phyloP scores from a whole-genome alignment of 768 basidiomycete species.

The Pulveroboletus sp. region DNA sequence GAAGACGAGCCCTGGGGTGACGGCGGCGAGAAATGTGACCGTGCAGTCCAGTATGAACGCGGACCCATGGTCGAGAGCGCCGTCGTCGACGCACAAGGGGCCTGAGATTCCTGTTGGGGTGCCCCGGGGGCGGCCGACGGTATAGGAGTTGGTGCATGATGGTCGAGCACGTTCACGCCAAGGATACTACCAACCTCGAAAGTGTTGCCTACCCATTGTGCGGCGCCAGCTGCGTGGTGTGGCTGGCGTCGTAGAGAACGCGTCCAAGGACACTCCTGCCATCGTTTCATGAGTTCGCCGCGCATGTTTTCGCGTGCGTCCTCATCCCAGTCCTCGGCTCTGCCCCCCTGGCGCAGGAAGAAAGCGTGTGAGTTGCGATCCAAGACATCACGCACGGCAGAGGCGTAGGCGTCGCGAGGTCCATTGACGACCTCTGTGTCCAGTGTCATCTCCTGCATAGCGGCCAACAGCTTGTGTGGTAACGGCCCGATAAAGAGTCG shows the following conservation, averaged over 20 bases:
- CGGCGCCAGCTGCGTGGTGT: conserved; percentile 7
- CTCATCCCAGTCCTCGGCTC: conserved; percentile 62
- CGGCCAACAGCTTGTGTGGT: conserved; percentile 54
- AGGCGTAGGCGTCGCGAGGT: conserved; percentile 28
- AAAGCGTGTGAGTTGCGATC: conserved; percentile 58
- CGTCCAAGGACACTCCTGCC: conserved; percentile 69
- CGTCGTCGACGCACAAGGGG: conserved; percentile 15
- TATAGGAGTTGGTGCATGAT: conserved; percentile 6
- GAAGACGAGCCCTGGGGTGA: conserved; percentile 15
- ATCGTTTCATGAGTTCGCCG: conserved; percentile 54
- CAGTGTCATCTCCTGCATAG: conserved; percentile 30
- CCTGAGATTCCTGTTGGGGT: background rate
- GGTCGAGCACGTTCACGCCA: conserved; percentile 56
- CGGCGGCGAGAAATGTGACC: conserved; percentile 12
- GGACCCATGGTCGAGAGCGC: conserved; percentile 19
- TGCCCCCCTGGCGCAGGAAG: conserved; percentile 62
- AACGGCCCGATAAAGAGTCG: conserved; percentile 75
- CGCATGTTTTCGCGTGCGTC: conserved; percentile 44
- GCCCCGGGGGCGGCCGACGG: conserved; percentile 1
- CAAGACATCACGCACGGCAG: conserved; percentile 35
- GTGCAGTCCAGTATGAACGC: conserved; percentile 22
- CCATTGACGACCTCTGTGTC: conserved; percentile 29
- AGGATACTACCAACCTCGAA: conserved; percentile 78
- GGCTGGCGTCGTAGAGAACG: conserved; percentile 33
- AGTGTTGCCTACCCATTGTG: conserved; percentile 64